Conservation (phyloP, 805 yeast genomes). For the Ogataea corticis region DNA sequence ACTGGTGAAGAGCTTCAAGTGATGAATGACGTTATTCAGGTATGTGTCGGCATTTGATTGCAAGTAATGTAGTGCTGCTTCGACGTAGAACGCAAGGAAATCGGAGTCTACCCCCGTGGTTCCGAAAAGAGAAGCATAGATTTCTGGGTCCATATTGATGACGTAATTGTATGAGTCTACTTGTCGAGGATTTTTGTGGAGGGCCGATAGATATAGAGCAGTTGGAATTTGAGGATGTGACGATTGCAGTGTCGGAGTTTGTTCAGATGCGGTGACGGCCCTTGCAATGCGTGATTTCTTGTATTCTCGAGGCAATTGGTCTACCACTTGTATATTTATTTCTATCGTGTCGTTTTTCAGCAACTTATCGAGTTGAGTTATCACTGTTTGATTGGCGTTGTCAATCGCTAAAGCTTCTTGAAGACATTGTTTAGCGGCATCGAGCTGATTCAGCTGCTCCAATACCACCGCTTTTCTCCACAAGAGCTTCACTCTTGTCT, state of each 20-base stretch:
- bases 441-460: constrained; percentile 34
- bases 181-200: constrained; percentile 35
- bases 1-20: constrained; percentile 32
- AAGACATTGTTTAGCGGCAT: constrained; percentile 30
- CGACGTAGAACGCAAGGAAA: constrained; percentile 47
- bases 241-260: not conserved
- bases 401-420: constrained; percentile 26
- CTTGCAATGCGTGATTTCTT: too few species aligned
- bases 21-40: constrained; percentile 22
- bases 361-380: constrained; percentile 3
- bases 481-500: constrained; percentile 46
- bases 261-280: too few species aligned
- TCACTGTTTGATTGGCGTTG: constrained; percentile 10
- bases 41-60: constrained; percentile 21
- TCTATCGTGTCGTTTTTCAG: not conserved
- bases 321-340: constrained; percentile 9
- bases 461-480: constrained; percentile 52
- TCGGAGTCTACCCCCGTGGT: constrained; percentile 51
- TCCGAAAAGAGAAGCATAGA: constrained; percentile 36
- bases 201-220: constrained; percentile 43
- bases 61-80: constrained; percentile 36
- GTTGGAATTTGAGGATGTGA: constrained; percentile 42
- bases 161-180: constrained; percentile 39
- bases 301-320: constrained; percentile 9
- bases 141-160: constrained; percentile 29